These are phyloP conservation scores for Tuber brumale DNA, from an alignment of 495 filamentous ascomycete genomes.

Conservation along the genomic window DNA sequence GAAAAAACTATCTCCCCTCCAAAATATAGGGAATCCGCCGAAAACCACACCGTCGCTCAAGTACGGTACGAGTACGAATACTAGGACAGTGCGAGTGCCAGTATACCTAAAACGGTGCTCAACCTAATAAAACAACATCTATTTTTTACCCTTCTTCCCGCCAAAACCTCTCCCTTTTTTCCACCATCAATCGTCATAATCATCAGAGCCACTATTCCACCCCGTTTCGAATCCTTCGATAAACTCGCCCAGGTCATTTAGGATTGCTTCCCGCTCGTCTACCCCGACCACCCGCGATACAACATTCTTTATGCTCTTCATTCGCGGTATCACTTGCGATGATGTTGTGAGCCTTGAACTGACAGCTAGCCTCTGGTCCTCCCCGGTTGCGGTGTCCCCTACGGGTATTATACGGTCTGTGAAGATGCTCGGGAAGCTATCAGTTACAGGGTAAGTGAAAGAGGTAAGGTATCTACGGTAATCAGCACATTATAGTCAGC, in stretches of 20 bases:
- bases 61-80: background rate
- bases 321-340: constrained; percentile 57
- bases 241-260: constrained; percentile 77
- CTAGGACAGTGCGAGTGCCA: no score
- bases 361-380: constrained; percentile 39
- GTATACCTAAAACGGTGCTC: background rate
- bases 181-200: constrained; percentile 60
- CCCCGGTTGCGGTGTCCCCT: constrained; percentile 36
- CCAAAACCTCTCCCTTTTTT: constrained; percentile 5
- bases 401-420: constrained; percentile 32
- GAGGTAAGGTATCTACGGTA: constrained; percentile 52
- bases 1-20: constrained; percentile 7
- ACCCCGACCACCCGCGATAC: constrained; percentile 56
- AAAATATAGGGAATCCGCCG: background rate
- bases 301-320: constrained; percentile 60
- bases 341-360: constrained; percentile 68
- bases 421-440: constrained; percentile 73
- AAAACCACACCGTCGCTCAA: background rate
- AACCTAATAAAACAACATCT: background rate
- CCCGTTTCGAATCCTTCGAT: constrained; percentile 83
- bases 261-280: constrained; percentile 73
- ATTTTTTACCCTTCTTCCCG: background rate
- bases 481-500: background rate
- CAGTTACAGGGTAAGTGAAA: constrained; percentile 67
- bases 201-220: constrained; percentile 78